A percentile compares a stretch with the other conserved stretches of the same genome.
These are phyloP conservation scores for Polyplosphaeria fusca DNA, from an alignment of 495 filamentous ascomycete species.

Conservation along the genomic window DNA sequence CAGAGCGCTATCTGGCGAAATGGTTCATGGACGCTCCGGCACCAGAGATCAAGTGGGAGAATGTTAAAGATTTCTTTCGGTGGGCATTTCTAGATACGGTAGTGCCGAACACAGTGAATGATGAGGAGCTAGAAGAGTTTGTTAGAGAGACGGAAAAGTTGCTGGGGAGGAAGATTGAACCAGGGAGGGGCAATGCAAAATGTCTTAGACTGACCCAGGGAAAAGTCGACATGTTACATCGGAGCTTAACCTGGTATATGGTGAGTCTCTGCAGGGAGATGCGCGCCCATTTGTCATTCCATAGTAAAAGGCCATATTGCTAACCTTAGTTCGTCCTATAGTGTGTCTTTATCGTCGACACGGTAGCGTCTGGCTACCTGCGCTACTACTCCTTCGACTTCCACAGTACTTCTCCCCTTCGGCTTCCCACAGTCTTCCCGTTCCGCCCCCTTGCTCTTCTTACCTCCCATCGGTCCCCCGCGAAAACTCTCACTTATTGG, in stretches of 20 bases:
- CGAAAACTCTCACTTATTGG: conserved; percentile 59
- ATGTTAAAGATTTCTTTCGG: conserved; percentile 60
- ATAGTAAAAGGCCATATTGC: too few relatives aligned
- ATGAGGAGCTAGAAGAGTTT: conserved; percentile 59
- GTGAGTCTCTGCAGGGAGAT: conserved; percentile 38
- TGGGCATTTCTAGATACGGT: conserved; percentile 58
- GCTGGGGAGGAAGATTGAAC: conserved; percentile 47
- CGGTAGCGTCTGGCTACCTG: conserved; percentile 46
- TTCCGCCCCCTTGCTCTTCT: conserved; percentile 51
- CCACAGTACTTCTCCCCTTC: conserved; percentile 36
- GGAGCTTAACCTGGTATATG: conserved; percentile 62
- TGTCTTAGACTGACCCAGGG: conserved; percentile 62
- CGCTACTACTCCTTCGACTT: conserved; percentile 44
- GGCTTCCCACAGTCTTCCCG: conserved; percentile 50
- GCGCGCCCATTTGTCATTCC: neutral
- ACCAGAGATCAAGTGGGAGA: conserved; percentile 59
- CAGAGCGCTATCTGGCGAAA: conserved; percentile 53
- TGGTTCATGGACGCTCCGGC: conserved; percentile 62
- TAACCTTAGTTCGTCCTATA: conserved; percentile 6
- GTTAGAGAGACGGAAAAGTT: conserved; percentile 48
- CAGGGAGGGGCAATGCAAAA: conserved; percentile 53
- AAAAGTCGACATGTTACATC: conserved; percentile 55
- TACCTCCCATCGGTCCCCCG: conserved; percentile 44
- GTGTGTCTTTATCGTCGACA: conserved; percentile 47
- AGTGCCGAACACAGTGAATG: conserved; percentile 40